Evolutionary conservation across 192 early-diverging fungal species (phyloP).

Genomic region (Mortierella hygrophila): DNA sequence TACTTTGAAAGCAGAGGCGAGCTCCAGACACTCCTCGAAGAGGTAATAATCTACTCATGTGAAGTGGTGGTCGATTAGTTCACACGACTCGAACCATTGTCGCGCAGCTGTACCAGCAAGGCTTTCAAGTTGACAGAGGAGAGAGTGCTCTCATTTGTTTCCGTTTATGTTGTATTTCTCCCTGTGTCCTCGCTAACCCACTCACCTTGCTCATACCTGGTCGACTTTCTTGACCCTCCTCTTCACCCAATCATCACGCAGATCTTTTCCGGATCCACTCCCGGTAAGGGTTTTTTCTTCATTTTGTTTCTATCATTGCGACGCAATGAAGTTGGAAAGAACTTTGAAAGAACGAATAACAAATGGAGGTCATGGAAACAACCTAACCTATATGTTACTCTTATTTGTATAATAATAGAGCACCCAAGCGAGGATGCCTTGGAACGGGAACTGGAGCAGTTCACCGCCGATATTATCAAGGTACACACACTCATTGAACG

Average conservation of each 20-base stretch:
- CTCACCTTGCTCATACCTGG: background rate
- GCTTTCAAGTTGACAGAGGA: background rate
- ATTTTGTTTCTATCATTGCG: too few species aligned
- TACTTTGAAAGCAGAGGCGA: slow-evolving; percentile 50
- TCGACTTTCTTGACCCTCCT: background rate
- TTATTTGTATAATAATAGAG: slow-evolving; percentile 15
- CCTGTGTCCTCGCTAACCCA: background rate
- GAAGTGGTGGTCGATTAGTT: too few species aligned
- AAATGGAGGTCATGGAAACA: too few species aligned
- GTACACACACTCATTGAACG: background rate
- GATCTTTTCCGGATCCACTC: slow-evolving; percentile 53
- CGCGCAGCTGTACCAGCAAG: background rate
- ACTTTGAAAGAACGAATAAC: background rate
- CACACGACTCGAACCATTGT: background rate
- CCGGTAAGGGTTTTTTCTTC: slow-evolving; percentile 28
- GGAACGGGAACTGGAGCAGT: slow-evolving; percentile 33
- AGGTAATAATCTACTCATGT: slow-evolving; percentile 17
- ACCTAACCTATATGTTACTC: background rate
- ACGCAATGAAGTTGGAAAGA: background rate
- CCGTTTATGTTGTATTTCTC: background rate
- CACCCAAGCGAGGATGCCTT: slow-evolving; percentile 38
- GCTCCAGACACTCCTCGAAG: slow-evolving; percentile 38
- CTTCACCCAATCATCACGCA: slow-evolving; percentile 16
- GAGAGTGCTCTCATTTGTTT: background rate
- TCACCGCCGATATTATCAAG: slow-evolving; percentile 29